Percentiles rank a stretch among this genome's conserved stretches.
These are phyloP conservation scores for Aspergillus vadensis DNA, from an alignment of 2,329 filamentous ascomycete species.

Conservation along the genomic window DNA sequence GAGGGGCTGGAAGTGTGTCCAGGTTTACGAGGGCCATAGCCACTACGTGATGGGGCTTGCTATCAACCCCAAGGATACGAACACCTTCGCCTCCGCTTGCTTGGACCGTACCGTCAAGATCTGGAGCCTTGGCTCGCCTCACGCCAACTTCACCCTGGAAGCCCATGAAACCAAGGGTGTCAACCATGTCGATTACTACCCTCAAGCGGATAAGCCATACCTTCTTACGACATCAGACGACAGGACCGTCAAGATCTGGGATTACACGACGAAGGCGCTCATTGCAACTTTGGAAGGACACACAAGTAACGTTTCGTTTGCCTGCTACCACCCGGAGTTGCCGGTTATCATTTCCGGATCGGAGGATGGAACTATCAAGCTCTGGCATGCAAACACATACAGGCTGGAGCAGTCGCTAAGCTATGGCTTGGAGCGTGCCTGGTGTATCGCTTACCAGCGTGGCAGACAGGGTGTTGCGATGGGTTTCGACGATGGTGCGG, in stretches of 20 bases:
- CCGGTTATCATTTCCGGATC: constrained; percentile 97
- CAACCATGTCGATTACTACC: constrained; percentile 91
- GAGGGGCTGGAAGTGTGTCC: constrained; percentile 95
- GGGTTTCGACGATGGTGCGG: constrained; percentile 95
- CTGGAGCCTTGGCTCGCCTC: constrained; percentile 92
- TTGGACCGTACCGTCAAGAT: constrained; percentile 97
- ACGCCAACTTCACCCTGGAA: constrained; percentile 93
- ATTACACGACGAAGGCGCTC: constrained; percentile 96
- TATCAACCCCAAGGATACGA: constrained; percentile 97
- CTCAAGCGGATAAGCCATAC: constrained; percentile 72
- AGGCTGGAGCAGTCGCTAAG: constrained; percentile 92
- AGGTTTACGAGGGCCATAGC: constrained; percentile 92
- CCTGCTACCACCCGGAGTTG: constrained; percentile 94
- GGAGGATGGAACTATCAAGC: constrained; percentile 94
- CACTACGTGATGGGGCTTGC: constrained; percentile 97
- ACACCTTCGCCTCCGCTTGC: constrained; percentile 90
- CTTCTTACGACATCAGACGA: constrained; percentile 96
- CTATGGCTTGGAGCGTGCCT: constrained; percentile 93
- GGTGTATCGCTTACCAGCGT: constrained; percentile 95
- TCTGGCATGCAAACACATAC: constrained; percentile 99
- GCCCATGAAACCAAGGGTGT: constrained; percentile 97
- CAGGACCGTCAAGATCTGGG: constrained; percentile 96
- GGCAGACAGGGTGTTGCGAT: constrained; percentile 93
- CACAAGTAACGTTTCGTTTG: constrained; percentile 97
- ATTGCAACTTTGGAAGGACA: constrained; percentile 97